These are phyloP conservation scores for Russula dissimulans DNA, from an alignment of 768 basidiomycete species.

Conservation along the genomic window DNA sequence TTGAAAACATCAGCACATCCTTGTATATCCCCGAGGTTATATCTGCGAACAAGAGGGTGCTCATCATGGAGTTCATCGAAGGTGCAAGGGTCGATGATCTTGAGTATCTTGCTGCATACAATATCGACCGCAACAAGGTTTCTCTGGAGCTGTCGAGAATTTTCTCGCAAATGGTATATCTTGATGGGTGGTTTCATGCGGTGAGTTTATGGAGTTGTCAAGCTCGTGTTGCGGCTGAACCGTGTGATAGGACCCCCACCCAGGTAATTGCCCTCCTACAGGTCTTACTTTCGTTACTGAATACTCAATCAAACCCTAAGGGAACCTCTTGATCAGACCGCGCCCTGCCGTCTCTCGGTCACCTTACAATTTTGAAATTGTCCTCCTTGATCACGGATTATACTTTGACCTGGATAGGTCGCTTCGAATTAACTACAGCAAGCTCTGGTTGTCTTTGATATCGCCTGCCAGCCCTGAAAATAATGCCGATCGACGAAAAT, in stretches of 20 bases:
- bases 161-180: conserved; percentile 91
- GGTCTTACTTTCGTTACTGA: not conserved
- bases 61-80: conserved; percentile 92
- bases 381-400: conserved; percentile 86
- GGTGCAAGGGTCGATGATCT: conserved; percentile 87
- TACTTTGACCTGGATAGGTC: conserved; percentile 85
- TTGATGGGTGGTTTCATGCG: conserved; percentile 86
- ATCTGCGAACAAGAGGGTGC: conserved; percentile 68
- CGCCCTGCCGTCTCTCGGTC: conserved; percentile 53
- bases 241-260: conserved; percentile 69
- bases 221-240: not conserved
- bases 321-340: conserved; percentile 86
- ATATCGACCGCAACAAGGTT: conserved; percentile 91
- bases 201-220: conserved; percentile 33
- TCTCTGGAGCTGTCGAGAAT: conserved; percentile 84
- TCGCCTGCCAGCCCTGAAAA: conserved; percentile 56
- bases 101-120: conserved; percentile 65
- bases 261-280: conserved; percentile 36
- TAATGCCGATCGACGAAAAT: conserved; percentile 65
- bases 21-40: conserved; percentile 84
- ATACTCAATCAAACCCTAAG: conserved; percentile 28
- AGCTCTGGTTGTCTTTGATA: conserved; percentile 88
- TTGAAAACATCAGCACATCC: conserved; percentile 59
- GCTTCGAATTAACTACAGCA: conserved; percentile 74
- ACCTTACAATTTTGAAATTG: conserved; percentile 94